Conservation (phyloP, 2,329 filamentous ascomycete species). For the Pseudocercospora fuligena region DNA sequence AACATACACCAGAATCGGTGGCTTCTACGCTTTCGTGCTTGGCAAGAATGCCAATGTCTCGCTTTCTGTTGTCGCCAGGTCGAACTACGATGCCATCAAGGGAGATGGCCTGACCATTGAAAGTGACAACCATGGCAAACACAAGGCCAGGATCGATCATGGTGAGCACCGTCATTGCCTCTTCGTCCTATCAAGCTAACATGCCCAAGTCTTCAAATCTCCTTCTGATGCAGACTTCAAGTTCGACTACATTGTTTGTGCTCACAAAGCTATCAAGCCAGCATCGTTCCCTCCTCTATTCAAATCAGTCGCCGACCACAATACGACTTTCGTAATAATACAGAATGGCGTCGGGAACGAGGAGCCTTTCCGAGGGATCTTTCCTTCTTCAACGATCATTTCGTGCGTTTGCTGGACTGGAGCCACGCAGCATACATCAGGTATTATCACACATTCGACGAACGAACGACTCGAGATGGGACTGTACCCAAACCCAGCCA, state of each 20-base stretch:
- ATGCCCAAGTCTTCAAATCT: slow-evolving; percentile 47
- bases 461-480: slow-evolving; percentile 63
- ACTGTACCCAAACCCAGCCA: slow-evolving; percentile 50
- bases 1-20: slow-evolving; percentile 55
- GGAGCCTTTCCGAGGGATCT: slow-evolving; percentile 56
- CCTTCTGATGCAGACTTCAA: slow-evolving; percentile 39
- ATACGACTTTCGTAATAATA: slow-evolving; percentile 64
- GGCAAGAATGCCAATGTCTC: slow-evolving; percentile 48
- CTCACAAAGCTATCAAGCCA: slow-evolving; percentile 51
- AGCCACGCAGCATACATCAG: slow-evolving; percentile 56
- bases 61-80: slow-evolving; percentile 51
- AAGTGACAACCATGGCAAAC: slow-evolving; percentile 49
- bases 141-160: slow-evolving; percentile 37
- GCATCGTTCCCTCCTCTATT: slow-evolving; percentile 45
- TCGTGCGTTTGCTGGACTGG: slow-evolving; percentile 63
- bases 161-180: slow-evolving; percentile 14
- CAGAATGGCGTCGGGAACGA: slow-evolving; percentile 69
- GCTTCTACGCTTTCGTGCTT: slow-evolving; percentile 62
- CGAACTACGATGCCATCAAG: slow-evolving; percentile 52
- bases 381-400: slow-evolving; percentile 58
- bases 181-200: slow-evolving; percentile 1
- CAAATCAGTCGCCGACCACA: slow-evolving; percentile 43
- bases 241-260: slow-evolving; percentile 56
- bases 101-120: slow-evolving; percentile 49
- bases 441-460: slow-evolving; percentile 56